phyloP scores from a whole-genome alignment of 805 yeast genomes.

The Saccharomycopsis sp. region DNA sequence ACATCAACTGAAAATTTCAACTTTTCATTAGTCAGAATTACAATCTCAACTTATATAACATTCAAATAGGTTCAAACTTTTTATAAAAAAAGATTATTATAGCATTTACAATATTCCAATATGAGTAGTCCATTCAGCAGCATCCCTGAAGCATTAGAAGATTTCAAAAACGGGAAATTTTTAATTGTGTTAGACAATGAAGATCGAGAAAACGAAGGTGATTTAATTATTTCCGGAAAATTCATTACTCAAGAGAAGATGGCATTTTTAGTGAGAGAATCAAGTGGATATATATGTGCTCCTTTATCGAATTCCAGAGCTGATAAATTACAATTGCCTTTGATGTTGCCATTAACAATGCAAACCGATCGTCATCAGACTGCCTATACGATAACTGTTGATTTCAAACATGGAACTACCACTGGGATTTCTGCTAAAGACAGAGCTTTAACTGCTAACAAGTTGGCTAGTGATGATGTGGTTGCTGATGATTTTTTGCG shows the following conservation, averaged over 20 bases:
- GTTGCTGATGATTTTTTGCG: conserved; percentile 64
- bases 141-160: not conserved
- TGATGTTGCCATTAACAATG: conserved; percentile 47
- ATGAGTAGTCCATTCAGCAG: not conserved
- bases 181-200: conserved; percentile 97
- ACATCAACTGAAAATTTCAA: no score
- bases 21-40: no score
- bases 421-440: conserved; percentile 97
- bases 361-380: conserved; percentile 87
- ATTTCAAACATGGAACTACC: conserved; percentile 79
- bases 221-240: conserved; percentile 88
- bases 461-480: conserved; percentile 55
- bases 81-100: no score
- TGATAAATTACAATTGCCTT: conserved; percentile 69
- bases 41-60: no score
- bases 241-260: conserved; percentile 70
- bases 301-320: conserved; percentile 78
- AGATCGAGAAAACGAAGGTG: conserved; percentile 95
- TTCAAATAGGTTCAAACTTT: no score
- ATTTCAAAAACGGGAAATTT: conserved; percentile 60
- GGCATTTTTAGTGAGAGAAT: conserved; percentile 87
- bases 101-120: no score
- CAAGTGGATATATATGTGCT: conserved; percentile 90
- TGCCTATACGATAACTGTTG: conserved; percentile 92
- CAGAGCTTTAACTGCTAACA: conserved; percentile 73